Base-by-base conservation (phyloP, 176 grass and related monocot species). In the Canna indica region DNA sequence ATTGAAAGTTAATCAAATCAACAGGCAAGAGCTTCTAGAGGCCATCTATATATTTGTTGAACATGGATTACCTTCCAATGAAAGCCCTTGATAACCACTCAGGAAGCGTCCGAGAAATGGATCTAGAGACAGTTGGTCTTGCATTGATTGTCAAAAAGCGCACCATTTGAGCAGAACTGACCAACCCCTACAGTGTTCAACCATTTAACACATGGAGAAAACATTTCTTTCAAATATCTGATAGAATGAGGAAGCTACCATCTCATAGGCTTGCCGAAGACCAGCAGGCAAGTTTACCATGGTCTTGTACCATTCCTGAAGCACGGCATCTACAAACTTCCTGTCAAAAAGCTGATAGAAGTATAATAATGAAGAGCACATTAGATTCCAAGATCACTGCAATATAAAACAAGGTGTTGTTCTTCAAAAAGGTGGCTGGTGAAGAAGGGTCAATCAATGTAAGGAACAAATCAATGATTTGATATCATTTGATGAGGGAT, bases 251-350 rank as follows among this genome's bases (percentile, higher is more conserved):
- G 46, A 50, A 54, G 27, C 13, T 92, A 93, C 94, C 89, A 99
- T 82, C 80, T 99, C 89, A 78, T 83, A 99, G 75, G 94, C 89
- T 87, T 99, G 94, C 38, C 67, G 69, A 25, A 99, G 82, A 42
- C 89, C 94, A 81, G 80, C 86, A 85, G 94, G 94, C 72, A 99
- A 81, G 74, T 85, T 90, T 69, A 73, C 78, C 84, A 99, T 85
- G 0, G 86, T 84, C 81, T 93, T 99, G 75, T 85, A 87, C 94
- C 94, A 99, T 73, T 99, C 94, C 77, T 99, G 89, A 75, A 99
- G 76, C 17, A 99, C 89, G 73, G 89, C 86, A 78, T 99, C 94
- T 66, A 99, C 76, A 78, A 99, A 93, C 28, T 99, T 77, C 80
- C 78, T 99, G 81, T 93, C 88, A 73, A 99, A 90, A 73, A 93